phyloP scores from a whole-genome alignment of 1,139 yeast genomes.

The Geotrichum histeridarum region DNA sequence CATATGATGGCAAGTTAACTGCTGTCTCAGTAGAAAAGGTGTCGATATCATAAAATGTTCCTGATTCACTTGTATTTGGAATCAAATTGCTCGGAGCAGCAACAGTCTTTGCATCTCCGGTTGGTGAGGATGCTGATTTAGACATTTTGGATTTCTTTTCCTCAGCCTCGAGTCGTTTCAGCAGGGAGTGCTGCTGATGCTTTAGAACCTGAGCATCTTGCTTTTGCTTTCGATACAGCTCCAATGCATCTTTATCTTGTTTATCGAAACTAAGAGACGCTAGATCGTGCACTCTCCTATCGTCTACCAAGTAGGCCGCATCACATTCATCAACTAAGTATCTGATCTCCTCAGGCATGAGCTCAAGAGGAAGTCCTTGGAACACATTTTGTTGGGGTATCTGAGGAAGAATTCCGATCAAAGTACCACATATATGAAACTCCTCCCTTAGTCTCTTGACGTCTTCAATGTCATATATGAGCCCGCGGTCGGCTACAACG shows the following conservation, averaged over 20 bases:
- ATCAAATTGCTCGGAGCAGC: conserved; percentile 11
- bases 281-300: conserved; percentile 31
- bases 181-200: conserved; percentile 26
- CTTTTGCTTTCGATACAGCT: conserved; percentile 16
- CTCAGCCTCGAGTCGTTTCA: conserved; percentile 27
- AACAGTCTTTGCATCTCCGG: background rate
- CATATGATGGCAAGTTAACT: conserved; percentile 15
- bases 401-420: conserved; percentile 65
- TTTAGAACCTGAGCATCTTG: conserved; percentile 23
- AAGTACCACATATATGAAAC: conserved; percentile 61
- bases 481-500: conserved; percentile 46
- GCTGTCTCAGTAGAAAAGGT: conserved; percentile 20
- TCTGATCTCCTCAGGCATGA: conserved; percentile 66
- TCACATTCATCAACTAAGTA: conserved; percentile 52
- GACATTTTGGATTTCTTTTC: conserved; percentile 18
- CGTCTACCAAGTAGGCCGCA: conserved; percentile 33
- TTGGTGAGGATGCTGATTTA: background rate
- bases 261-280: conserved; percentile 25
- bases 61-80: conserved; percentile 20
- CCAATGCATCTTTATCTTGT: conserved; percentile 21
- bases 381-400: conserved; percentile 91
- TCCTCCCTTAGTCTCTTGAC: conserved; percentile 50
- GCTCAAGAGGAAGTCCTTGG: conserved; percentile 72
- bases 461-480: conserved; percentile 51
- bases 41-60: conserved; percentile 22